These are phyloP conservation scores for Cryptococcus maquisensis DNA, from an alignment of 1,284 basidiomycete genomes.

Conservation along the genomic window DNA sequence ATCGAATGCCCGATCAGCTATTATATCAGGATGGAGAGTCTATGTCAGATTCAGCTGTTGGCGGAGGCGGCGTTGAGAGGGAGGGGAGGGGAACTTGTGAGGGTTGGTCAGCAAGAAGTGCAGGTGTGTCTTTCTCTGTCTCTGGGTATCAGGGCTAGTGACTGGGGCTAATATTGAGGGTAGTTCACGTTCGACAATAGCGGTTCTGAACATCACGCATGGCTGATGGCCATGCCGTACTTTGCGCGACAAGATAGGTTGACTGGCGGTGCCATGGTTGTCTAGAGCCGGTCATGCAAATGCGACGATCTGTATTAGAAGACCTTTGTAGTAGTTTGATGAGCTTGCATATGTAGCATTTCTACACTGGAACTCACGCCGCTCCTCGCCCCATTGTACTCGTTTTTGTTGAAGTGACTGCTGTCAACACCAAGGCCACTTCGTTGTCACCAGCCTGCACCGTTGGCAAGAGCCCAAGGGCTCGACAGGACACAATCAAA, in stretches of 20 bases:
- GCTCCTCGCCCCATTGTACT: no score
- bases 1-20: constrained; percentile 26
- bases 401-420: no score
- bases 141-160: no score
- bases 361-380: no score
- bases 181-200: constrained; percentile 27
- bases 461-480: no score
- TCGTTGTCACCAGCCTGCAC: no score
- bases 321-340: no score
- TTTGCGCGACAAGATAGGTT: constrained; percentile 15
- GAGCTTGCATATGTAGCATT: no score
- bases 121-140: constrained; percentile 10
- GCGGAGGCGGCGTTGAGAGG: constrained; percentile 24
- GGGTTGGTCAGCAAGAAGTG: constrained; percentile 25
- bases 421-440: no score
- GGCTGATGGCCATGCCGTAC: constrained; percentile 30
- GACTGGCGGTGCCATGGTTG: constrained; percentile 12
- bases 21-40: constrained; percentile 24
- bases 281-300: no score
- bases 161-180: background rate
- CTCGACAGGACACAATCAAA: no score
- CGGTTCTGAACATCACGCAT: constrained; percentile 27
- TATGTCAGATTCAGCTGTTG: constrained; percentile 22
- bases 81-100: constrained; percentile 19
- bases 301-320: no score